Conservation (phyloP, 805 yeast genomes). For the Candida tallmaniae region DNA sequence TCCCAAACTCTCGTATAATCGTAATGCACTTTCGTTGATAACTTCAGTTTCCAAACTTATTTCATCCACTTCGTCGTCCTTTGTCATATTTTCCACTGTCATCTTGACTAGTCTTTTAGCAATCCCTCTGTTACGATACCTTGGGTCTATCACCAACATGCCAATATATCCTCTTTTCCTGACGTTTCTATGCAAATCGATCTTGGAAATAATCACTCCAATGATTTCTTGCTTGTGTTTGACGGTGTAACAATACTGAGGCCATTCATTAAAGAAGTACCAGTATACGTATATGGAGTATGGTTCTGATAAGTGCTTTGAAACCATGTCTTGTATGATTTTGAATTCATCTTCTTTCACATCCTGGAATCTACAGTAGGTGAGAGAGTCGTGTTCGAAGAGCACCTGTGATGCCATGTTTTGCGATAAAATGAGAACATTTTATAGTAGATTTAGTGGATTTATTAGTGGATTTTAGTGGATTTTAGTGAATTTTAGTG, state of each 20-base stretch:
- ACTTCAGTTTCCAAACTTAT: conserved; percentile 92
- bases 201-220: conserved; percentile 85
- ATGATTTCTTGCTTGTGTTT: conserved; percentile 42
- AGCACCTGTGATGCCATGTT: not conserved
- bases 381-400: not conserved
- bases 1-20: conserved; percentile 70
- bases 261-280: conserved; percentile 88
- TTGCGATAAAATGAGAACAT: no score
- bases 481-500: no score
- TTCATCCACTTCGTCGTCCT: conserved; percentile 69
- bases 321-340: conserved; percentile 53
- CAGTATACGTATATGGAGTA: conserved; percentile 91
- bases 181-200: conserved; percentile 68
- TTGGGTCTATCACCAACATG: conserved; percentile 81
- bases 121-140: conserved; percentile 72
- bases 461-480: no score
- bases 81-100: conserved; percentile 61
- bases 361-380: conserved; percentile 15
- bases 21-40: conserved; percentile 64
- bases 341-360: conserved; percentile 38
- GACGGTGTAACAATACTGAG: conserved; percentile 71
- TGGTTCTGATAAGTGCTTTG: conserved; percentile 82
- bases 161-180: conserved; percentile 90
- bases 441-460: no score
- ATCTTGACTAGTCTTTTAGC: conserved; percentile 67